A percentile compares a stretch with the other conserved stretches of the same genome.
Evolutionary conservation across 768 basidiomycete species (phyloP).

Genomic region (Mycena chlorophos): DNA sequence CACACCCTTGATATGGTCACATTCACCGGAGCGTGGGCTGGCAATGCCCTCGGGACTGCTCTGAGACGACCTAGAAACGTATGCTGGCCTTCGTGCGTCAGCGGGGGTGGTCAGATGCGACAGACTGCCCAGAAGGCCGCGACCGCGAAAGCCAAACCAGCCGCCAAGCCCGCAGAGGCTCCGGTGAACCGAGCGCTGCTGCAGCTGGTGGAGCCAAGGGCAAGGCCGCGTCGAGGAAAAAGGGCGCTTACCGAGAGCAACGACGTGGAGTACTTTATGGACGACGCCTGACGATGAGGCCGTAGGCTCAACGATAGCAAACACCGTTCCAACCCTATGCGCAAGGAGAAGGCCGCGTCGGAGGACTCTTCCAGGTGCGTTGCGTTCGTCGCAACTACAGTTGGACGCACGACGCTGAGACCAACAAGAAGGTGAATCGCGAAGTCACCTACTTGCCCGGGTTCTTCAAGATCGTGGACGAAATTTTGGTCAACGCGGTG

Average conservation of each 20-base stretch:
- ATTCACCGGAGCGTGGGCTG: too few species aligned
- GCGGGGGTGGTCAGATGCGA: too few species aligned
- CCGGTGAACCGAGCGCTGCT: slow-evolving; percentile 43
- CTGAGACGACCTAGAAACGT: too few species aligned
- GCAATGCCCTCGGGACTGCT: too few species aligned
- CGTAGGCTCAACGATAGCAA: slow-evolving; percentile 26
- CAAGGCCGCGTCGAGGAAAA: slow-evolving; percentile 67
- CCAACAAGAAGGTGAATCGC: slow-evolving; percentile 78
- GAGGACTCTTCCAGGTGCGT: slow-evolving; percentile 85
- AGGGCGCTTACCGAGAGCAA: slow-evolving; percentile 67
- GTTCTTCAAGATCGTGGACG: slow-evolving; percentile 99
- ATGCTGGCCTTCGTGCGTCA: too few species aligned
- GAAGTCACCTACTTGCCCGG: slow-evolving; percentile 93
- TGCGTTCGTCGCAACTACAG: slow-evolving; percentile 88
- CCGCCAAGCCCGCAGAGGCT: slow-evolving; percentile 32
- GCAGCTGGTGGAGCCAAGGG: slow-evolving; percentile 45
- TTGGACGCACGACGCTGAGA: slow-evolving; percentile 91
- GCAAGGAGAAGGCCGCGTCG: slow-evolving; percentile 85
- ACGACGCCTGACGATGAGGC: slow-evolving; percentile 41
- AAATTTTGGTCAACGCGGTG: slow-evolving; percentile 98
- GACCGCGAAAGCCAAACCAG: slow-evolving; percentile 27
- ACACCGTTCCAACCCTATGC: slow-evolving; percentile 25
- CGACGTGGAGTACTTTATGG: slow-evolving; percentile 51
- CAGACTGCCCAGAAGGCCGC: slow-evolving; percentile 17
- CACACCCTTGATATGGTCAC: too few species aligned